Percentiles rank a stretch among this genome's conserved stretches.
Conservation (phyloP, 202 grass and related monocot species). For the Miscanthus sacchariflorus region DNA sequence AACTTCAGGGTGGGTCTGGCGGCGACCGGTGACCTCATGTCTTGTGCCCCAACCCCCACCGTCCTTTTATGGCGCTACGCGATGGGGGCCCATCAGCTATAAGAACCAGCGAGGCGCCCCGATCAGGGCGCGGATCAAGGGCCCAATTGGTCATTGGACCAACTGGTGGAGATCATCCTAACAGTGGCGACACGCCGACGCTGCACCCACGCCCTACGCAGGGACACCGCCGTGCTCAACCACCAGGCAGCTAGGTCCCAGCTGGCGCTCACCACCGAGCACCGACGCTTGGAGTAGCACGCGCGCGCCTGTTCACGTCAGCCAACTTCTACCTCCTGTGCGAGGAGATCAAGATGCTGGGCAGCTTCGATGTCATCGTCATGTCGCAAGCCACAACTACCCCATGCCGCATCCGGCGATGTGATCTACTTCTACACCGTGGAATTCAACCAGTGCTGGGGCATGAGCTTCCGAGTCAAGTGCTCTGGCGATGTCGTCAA, state of each 20-base stretch:
- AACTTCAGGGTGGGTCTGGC: no score
- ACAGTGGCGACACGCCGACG: constrained; percentile 26
- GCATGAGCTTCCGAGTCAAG: no score
- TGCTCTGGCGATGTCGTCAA: no score
- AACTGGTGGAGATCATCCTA: no score
- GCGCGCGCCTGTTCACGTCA: constrained; percentile 53
- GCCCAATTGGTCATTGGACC: no score
- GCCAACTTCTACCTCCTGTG: constrained; percentile 55
- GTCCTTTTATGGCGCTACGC: no score
- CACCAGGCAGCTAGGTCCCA: neutral
- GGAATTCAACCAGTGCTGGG: no score
- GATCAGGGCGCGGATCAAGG: no score
- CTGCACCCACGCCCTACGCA: neutral
- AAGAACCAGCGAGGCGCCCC: no score
- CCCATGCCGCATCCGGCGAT: neutral
- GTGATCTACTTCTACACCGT: neutral
- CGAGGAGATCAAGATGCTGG: constrained; percentile 37
- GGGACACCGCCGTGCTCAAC: constrained; percentile 22
- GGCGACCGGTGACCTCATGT: no score
- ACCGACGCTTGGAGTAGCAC: constrained; percentile 36
- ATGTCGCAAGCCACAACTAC: neutral
- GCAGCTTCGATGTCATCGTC: constrained; percentile 33
- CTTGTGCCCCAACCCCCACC: no score
- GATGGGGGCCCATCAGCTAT: no score
- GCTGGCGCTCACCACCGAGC: constrained; percentile 40